Conservation (phyloP, 331 rosid genomes). For the Acacia pycnantha region DNA sequence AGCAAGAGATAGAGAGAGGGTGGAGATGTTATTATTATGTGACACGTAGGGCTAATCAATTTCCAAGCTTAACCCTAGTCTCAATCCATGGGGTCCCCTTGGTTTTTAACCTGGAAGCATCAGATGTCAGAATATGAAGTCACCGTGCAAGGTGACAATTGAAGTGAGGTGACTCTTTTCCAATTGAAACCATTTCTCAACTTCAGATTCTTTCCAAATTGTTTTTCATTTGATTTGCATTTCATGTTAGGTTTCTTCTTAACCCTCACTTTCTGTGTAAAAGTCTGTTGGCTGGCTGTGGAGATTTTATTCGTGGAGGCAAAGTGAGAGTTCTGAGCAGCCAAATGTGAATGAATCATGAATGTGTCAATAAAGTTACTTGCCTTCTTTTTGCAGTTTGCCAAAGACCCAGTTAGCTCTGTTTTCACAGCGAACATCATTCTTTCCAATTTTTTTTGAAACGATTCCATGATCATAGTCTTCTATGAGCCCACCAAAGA, state of each 20-base stretch:
- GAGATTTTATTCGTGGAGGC: not conserved
- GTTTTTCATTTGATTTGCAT: not conserved
- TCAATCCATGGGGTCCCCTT: not conserved
- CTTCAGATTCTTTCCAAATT: not conserved
- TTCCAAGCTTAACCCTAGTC: not conserved
- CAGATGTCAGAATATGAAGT: not conserved
- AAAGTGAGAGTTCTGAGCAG: not conserved
- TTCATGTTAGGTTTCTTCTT: too few relatives aligned
- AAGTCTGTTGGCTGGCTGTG: too few relatives aligned
- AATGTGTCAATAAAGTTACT: not conserved
- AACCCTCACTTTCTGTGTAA: too few relatives aligned
- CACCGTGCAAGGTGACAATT: too few relatives aligned
- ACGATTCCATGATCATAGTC: not conserved
- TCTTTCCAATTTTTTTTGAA: too few relatives aligned
- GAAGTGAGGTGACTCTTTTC: not conserved
- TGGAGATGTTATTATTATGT: not conserved
- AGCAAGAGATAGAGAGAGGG: not conserved
- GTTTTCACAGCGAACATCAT: not conserved
- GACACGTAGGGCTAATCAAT: not conserved
- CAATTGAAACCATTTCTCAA: not conserved
- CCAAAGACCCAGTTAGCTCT: not conserved
- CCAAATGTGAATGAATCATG: not conserved
- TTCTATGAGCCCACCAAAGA: not conserved
- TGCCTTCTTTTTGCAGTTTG: not conserved
- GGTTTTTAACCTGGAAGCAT: not conserved